Base-by-base conservation (phyloP, 805 yeast species). In the Sungouiella blattae region DNA sequence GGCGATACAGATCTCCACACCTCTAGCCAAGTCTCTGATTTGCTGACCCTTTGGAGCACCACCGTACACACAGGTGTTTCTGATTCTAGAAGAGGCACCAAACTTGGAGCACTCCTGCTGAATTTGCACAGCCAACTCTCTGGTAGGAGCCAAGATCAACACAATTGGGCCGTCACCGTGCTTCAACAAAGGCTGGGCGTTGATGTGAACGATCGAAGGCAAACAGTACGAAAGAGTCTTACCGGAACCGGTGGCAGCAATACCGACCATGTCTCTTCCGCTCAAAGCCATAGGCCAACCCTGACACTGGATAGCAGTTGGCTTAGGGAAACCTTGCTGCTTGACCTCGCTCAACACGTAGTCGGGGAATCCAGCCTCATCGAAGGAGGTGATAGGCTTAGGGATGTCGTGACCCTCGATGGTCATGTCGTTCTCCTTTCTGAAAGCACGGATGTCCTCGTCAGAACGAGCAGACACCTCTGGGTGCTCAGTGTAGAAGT, bases 231-330 rank as follows among this genome's bases (percentile, higher is more conserved):
- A 87, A 54, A 93, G 75, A 44, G 98, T 93, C 75, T 93, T 93
- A 76, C 98, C 98, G 37, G 97, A 89, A 69, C 98, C 98, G 50
- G 98, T 93, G 51, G 96, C 84, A 39, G 98, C 98, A 63, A 93
- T 83, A 76, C 98, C 98, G 67, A 93, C 86, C 91, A 93, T 84
- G 64, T 93, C 98, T 71, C 98, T 87, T 73, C 98, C 98, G 53
- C 91, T 80, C 40, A 89, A 74, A 57, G 98, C 98, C 98, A 93
- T 93, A 46, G 98, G 98, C 98, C 98, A 93, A 73, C 98, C 98
- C 73, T 93, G 98, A 67, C 96, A 87, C 73, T 93, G 98, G 58
- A 93, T 93, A 49, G 87, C 88, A 38, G 98, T 93, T 54, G 98
- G 98, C 47, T 71, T 77, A 37, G 82, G 93, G 71, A 93, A 93